Conservation (phyloP, 2,329 filamentous ascomycete species). For the Ophiostoma ulmi region DNA sequence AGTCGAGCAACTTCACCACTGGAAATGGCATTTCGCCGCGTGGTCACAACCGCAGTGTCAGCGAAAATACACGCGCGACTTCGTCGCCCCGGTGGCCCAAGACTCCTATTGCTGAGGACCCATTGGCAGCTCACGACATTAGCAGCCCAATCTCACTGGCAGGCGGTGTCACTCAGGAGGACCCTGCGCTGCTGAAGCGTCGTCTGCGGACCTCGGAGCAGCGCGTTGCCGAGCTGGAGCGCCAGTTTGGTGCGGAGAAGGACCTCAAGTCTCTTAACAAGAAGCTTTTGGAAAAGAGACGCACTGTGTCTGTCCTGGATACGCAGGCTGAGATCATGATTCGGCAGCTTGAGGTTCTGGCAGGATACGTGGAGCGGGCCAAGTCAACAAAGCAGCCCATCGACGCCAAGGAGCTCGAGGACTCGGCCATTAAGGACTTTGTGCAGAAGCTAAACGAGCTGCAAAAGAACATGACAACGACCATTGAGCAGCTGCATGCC, state of each 20-base stretch:
- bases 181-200: conserved; percentile 62
- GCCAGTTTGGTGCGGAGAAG: conserved; percentile 64
- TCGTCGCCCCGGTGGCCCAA: conserved; percentile 66
- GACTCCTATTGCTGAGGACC: conserved; percentile 57
- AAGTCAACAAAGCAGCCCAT: conserved; percentile 77
- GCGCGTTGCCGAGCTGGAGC: conserved; percentile 77
- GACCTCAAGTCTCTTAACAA: conserved; percentile 73
- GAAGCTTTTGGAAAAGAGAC: conserved; percentile 85
- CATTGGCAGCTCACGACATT: conserved; percentile 53
- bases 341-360: conserved; percentile 81
- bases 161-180: conserved; percentile 51
- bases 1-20: conserved; percentile 40
- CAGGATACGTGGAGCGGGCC: conserved; percentile 78
- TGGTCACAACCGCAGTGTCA: conserved; percentile 57
- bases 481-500: conserved; percentile 56
- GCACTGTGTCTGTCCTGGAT: conserved; percentile 89
- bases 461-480: conserved; percentile 53
- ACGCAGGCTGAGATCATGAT: conserved; percentile 95
- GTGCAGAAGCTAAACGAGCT: conserved; percentile 66
- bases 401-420: conserved; percentile 76
- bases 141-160: conserved; percentile 65
- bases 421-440: conserved; percentile 85
- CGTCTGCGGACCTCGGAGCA: conserved; percentile 79
- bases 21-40: conserved; percentile 31
- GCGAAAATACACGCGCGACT: conserved; percentile 60